A percentile compares a stretch with the other conserved stretches of the same genome.
Conservation (phyloP, 2,329 filamentous ascomycete species). For the Fusarium globosum region DNA sequence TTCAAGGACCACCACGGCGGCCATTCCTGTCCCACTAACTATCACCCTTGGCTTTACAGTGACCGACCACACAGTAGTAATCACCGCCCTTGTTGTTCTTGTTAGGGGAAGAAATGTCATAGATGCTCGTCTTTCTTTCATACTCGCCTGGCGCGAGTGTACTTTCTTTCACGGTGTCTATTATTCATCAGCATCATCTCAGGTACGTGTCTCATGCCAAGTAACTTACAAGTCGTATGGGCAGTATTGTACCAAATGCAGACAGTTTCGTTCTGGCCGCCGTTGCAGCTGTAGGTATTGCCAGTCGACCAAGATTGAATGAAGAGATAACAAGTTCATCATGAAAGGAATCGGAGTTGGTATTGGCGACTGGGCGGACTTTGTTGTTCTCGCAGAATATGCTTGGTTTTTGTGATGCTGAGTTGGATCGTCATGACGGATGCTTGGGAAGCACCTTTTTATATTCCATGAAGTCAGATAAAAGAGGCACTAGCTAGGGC, state of each 20-base stretch:
- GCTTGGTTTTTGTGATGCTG: not conserved
- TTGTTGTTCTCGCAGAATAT: not conserved
- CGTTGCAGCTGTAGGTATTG: not conserved
- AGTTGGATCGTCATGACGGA: not conserved
- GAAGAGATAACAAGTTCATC: rapidly evolving
- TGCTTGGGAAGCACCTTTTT: not conserved
- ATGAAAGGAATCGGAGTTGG: not conserved
- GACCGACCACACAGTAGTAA: not conserved
- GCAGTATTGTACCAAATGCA: not conserved
- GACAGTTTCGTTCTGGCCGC: not conserved
- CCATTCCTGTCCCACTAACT: not conserved
- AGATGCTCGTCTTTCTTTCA: not conserved
- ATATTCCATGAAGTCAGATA: not conserved
- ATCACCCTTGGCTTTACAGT: not conserved
- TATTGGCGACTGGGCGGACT: not conserved
- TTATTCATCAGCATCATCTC: not conserved
- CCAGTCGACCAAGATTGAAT: not conserved
- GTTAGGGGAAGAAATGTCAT: not conserved
- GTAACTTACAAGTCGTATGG: not conserved
- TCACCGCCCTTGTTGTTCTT: not conserved
- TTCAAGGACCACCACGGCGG: not conserved
- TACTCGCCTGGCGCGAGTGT: not conserved
- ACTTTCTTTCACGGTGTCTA: not conserved
- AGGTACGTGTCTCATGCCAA: not conserved
- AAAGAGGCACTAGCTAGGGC: not conserved